A percentile compares a stretch with the other conserved stretches of the same genome.
phyloP scores from a whole-genome alignment of 345 rosid species.

The Pugionium dolabratum region DNA sequence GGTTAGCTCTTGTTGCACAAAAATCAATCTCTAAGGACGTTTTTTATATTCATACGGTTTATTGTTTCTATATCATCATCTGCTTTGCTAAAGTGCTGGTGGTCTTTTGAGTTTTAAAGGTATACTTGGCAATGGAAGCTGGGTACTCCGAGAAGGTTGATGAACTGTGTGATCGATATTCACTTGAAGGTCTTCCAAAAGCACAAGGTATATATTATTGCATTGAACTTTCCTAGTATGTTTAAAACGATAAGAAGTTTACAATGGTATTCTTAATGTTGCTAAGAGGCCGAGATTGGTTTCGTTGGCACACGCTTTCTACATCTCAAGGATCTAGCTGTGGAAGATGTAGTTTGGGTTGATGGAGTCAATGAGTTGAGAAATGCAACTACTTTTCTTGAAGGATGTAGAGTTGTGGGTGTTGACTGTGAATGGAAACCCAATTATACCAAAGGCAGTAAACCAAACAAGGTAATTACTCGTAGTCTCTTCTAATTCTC shows the following conservation, averaged over 20 bases:
- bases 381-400: constrained; percentile 57
- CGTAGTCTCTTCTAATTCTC: constrained; percentile 16
- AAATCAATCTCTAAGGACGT: no score
- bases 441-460: constrained; percentile 68
- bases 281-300: constrained; percentile 57
- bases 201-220: constrained; percentile 50
- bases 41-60: neutral
- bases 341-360: constrained; percentile 75
- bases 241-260: constrained; percentile 15
- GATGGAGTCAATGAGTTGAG: constrained; percentile 62
- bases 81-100: neutral
- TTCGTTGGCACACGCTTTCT: constrained; percentile 50
- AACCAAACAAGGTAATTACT: constrained; percentile 66
- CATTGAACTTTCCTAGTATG: neutral
- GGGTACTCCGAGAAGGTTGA: constrained; percentile 92
- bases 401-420: constrained; percentile 76
- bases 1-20: constrained; percentile 44
- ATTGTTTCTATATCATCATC: neutral
- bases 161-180: constrained; percentile 76
- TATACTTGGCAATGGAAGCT: constrained; percentile 97
- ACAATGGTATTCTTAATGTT: constrained; percentile 25
- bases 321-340: constrained; percentile 59
- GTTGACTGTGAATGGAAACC: constrained; percentile 99
- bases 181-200: constrained; percentile 72
- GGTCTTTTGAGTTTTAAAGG: constrained; percentile 47